Evolutionary conservation across 2,329 filamentous ascomycete species (phyloP).

Genomic region (Alternaria conjuncta): DNA sequence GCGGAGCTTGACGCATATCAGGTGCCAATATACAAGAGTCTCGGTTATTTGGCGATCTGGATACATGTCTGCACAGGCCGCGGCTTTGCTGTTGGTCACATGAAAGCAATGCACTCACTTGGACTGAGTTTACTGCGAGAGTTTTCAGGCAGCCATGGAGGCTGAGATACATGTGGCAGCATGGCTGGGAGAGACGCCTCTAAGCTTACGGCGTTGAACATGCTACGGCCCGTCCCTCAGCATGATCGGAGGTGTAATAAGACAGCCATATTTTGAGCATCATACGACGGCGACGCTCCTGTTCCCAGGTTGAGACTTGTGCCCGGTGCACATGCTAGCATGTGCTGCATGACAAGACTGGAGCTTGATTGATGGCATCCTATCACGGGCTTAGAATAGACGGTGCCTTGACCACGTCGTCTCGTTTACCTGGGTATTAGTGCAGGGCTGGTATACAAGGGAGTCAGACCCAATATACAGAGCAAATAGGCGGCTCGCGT

Average conservation of each 20-base stretch:
- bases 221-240: slow-evolving; percentile 41
- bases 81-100: slow-evolving; percentile 34
- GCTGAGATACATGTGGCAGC: neutral
- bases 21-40: slow-evolving; percentile 36
- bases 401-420: slow-evolving; percentile 19
- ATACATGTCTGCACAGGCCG: slow-evolving; percentile 12
- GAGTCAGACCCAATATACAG: slow-evolving; percentile 28
- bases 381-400: slow-evolving; percentile 29
- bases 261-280: neutral
- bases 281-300: slow-evolving; percentile 1
- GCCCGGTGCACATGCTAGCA: slow-evolving; percentile 16
- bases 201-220: slow-evolving; percentile 14
- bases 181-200: neutral
- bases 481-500: slow-evolving; percentile 22
- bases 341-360: slow-evolving; percentile 30
- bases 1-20: slow-evolving; percentile 39
- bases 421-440: slow-evolving; percentile 24
- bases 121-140: neutral
- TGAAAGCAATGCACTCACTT: slow-evolving; percentile 24
- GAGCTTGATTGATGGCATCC: slow-evolving; percentile 31
- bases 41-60: slow-evolving; percentile 47
- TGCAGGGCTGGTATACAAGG: slow-evolving; percentile 30
- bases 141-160: neutral
- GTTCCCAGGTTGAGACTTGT: slow-evolving; percentile 5
- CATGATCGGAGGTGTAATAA: slow-evolving; percentile 23